Percentiles rank a stretch among this genome's conserved stretches.
Conservation (phyloP, 164 flowering plant genomes). For the Aristolochia fimbriata region DNA sequence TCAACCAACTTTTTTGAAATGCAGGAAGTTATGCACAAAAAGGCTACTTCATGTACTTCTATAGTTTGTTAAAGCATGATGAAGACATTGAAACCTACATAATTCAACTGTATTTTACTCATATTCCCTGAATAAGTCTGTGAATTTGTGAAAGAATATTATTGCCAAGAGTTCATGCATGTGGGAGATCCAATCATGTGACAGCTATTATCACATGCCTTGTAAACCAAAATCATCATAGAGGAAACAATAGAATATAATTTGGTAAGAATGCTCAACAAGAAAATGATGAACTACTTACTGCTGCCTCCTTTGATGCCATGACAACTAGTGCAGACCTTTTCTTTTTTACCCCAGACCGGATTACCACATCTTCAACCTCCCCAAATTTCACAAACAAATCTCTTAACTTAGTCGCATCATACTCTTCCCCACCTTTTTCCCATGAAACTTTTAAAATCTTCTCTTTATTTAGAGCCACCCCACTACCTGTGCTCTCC, state of each 20-base stretch:
- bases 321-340: slow-evolving; percentile 75
- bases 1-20: too few species aligned
- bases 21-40: too few species aligned
- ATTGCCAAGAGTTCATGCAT: too few species aligned
- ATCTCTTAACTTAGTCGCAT: slow-evolving; percentile 38
- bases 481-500: neutral
- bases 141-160: too few species aligned
- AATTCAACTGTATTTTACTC: too few species aligned
- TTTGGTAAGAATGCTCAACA: neutral
- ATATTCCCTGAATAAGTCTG: too few species aligned
- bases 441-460: slow-evolving; percentile 79
- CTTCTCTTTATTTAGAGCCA: slow-evolving; percentile 41
- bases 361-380: slow-evolving; percentile 76
- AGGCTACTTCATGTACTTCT: too few species aligned
- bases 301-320: slow-evolving; percentile 65
- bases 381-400: slow-evolving; percentile 60
- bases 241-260: neutral
- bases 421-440: slow-evolving; percentile 40
- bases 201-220: too few species aligned
- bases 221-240: neutral
- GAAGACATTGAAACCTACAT: too few species aligned
- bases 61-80: too few species aligned
- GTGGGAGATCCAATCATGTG: too few species aligned
- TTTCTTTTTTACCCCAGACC: slow-evolving; percentile 42
- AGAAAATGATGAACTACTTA: slow-evolving; percentile 33